Base-by-base conservation (phyloP, 495 filamentous ascomycete species). In the Hypoxylon fragiforme region DNA sequence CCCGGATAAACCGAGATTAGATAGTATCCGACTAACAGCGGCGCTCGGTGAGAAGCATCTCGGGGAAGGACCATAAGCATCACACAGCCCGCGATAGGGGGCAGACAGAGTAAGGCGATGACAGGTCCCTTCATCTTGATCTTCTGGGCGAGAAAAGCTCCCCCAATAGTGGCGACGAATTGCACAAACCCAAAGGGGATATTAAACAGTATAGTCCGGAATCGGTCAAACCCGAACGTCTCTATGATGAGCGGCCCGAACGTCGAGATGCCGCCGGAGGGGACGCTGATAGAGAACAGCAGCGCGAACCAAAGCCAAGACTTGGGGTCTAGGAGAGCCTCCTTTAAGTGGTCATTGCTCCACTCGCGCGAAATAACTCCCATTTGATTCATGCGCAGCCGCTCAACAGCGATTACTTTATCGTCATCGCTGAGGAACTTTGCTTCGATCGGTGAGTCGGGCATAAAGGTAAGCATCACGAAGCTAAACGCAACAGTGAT, bases 361-460 rank as follows among this genome's bases (percentile, higher is more conserved):
- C 81, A 85, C 32, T 77, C 70, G 28, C 79, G 72, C 11, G 73
- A 82, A 21, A 79, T 70, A 7, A 84, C 72, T 24, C 82, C 81
- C 70, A 82, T 81, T 50, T 85, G 81, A 46, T 85, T 85, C 74
- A 79, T 79, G n/a, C 81, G 75, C n/a, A 84, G 71, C 53, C 79
- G 64, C 44, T 71, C 68, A 14, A 71, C 49, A 0, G 66, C 66
- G 37, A 71, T 57, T 21, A 67, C 18, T 51, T 81, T 84, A 53
- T 86, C 82, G 8, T 83, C 69, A 37, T 76, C 72, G 12, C 64
- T 71, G 7, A 85, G 70, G 41, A 83, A 84, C 39, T 79, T 81
- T 6, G 82, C 76, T 26, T 78, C 71, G 30, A 80, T 60, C 0
- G 81, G 81, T 1, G 78, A 82, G 50, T 84, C 81, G 1, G 81